Conservation (phyloP, 116 monocot species). For the Iris pallida region DNA sequence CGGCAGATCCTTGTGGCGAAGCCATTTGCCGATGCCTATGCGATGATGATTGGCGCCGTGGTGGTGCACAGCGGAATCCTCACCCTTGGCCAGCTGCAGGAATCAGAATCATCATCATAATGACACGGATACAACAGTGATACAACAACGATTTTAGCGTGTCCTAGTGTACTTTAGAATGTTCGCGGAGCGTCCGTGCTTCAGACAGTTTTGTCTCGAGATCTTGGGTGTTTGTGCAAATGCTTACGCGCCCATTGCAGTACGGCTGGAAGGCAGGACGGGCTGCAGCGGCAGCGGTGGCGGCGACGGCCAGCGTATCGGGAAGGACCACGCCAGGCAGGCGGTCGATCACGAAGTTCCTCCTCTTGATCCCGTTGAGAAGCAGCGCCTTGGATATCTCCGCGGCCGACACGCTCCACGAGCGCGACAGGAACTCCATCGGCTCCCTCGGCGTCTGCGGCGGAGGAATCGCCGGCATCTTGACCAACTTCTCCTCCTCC, state of each 20-base stretch:
- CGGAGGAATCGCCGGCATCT: slow-evolving; percentile 40
- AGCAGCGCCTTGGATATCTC: slow-evolving; percentile 73
- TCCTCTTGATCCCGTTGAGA: slow-evolving; percentile 27
- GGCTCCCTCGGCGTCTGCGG: slow-evolving; percentile 76
- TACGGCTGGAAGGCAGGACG: background rate
- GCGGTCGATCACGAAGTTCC: slow-evolving; percentile 31
- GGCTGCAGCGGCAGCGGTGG: background rate
- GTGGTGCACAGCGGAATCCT: background rate
- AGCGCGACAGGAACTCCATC: slow-evolving; percentile 77
- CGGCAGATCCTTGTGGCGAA: slow-evolving; percentile 28
- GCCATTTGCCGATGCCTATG: slow-evolving; percentile 39
- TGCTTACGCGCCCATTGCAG: background rate
- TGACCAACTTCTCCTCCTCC: slow-evolving; percentile 12
- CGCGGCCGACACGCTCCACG: slow-evolving; percentile 75
- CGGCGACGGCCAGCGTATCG: background rate
- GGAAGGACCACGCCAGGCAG: slow-evolving; percentile 16
- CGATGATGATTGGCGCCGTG: background rate
- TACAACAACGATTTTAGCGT: too few relatives aligned
- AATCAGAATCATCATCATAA: background rate
- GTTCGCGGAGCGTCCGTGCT: too few relatives aligned
- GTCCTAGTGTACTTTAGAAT: too few relatives aligned
- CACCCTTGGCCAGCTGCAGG: background rate
- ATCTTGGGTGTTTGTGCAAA: too few relatives aligned
- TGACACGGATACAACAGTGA: too few relatives aligned
- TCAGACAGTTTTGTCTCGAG: too few relatives aligned